Base-by-base conservation (phyloP, 495 filamentous ascomycete genomes). In the Lasiosphaeria hispida region DNA sequence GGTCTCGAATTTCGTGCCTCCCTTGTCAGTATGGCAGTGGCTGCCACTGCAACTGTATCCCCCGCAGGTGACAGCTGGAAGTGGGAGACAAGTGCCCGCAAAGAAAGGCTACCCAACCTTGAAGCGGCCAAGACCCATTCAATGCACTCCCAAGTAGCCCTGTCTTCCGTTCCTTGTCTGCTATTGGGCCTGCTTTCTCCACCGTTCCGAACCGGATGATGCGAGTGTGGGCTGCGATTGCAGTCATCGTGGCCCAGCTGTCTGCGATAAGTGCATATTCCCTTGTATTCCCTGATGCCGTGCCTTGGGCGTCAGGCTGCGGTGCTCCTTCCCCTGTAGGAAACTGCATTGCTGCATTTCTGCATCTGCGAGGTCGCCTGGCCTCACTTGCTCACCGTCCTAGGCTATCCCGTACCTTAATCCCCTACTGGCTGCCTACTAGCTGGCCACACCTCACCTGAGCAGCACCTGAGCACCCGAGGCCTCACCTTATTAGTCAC, bases 161-260 rank as follows among this genome's bases (percentile, higher is more conserved):
- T 47, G 53, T 48, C 41, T 7, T 11, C 23, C 17, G 19, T 38
- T 18, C 13, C 52, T 30, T 17, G 11, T 23, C 45, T 18, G 33
- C 54, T 17, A 49, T 57, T 57, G 45, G 43, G 19, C 19, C 10
- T 6, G 36, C 3, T 19, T 14, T 38, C 59, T 48, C 50, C 55
- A 55, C 62, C 36, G 47, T 38, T 34, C 48, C 36, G 45, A 56
- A 53, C 52, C 50, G 58, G 57, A 58, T 66, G 61, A 66, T 66
- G 61, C 58, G 48, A 34, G 48, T 43, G 54, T 63, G 61, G 58
- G 44, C 49, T 57, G 63, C 59, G 35, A 35, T 45, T 64, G 61
- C 48, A 49, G 61, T 64, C 62, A 64, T 53, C 47, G 35, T 33
- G 13, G 44, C 44, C 40, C 39, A 17, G 52, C 23, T 11, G 19